Conservation (phyloP, 805 yeast genomes). For the Barnettozyma sucrosica region DNA sequence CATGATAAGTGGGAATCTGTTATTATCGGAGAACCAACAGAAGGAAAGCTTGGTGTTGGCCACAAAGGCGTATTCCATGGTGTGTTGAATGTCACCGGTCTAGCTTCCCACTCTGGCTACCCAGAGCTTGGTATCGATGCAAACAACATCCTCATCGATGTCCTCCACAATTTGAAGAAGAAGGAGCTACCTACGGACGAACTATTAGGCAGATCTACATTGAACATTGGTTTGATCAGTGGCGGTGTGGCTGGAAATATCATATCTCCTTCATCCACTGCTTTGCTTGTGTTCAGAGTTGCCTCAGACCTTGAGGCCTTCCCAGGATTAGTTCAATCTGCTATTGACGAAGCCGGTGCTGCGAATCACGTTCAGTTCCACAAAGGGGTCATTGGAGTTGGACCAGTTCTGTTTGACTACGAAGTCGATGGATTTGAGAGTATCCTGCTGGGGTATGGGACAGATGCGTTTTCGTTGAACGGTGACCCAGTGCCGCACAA, state of each 20-base stretch:
- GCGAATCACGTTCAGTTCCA: conserved; percentile 15
- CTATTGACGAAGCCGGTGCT: conserved; percentile 21
- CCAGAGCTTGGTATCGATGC: conserved; percentile 63
- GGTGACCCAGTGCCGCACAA: conserved; percentile 27
- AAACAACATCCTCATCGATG: conserved; percentile 44
- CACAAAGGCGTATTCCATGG: conserved; percentile 52
- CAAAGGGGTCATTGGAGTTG: conserved; percentile 12
- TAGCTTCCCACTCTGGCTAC: conserved; percentile 58
- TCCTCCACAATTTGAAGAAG: conserved; percentile 38
- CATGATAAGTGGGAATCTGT: conserved; percentile 49
- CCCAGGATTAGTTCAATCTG: conserved; percentile 29
- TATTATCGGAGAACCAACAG: conserved; percentile 70
- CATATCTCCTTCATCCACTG: conserved; percentile 48
- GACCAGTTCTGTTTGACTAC: conserved; percentile 45
- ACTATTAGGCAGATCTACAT: conserved; percentile 49
- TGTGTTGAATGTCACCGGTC: conserved; percentile 38
- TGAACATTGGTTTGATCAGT: conserved; percentile 48
- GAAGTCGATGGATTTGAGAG: conserved; percentile 57
- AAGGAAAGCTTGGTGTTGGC: conserved; percentile 56
- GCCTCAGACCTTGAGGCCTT: conserved; percentile 39
- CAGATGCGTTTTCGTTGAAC: conserved; percentile 41
- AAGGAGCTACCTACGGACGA: conserved; percentile 42
- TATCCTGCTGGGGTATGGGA: conserved; percentile 41
- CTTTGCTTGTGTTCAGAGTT: conserved; percentile 43
- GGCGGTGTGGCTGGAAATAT: conserved; percentile 68